A percentile compares a stretch with the other conserved stretches of the same genome.
phyloP scores from a whole-genome alignment of 2,329 filamentous ascomycete species.

The Aspergillus sp. region DNA sequence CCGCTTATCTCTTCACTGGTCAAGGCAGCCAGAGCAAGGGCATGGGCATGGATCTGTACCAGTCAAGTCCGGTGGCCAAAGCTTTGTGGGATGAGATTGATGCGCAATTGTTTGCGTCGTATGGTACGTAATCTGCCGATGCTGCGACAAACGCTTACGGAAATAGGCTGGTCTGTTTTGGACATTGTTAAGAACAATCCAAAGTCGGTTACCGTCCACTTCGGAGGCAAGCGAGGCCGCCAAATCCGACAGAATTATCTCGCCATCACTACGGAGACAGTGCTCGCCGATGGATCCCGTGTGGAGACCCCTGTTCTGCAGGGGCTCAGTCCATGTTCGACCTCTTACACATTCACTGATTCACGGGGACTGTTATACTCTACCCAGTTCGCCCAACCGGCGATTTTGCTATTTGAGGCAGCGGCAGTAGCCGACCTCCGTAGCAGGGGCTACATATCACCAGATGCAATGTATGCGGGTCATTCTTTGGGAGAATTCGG shows the following conservation, averaged over 20 bases:
- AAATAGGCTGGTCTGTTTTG: conserved; percentile 75
- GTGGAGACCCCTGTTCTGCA: conserved; percentile 96
- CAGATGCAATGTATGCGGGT: conserved; percentile 91
- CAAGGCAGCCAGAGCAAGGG: conserved; percentile 97
- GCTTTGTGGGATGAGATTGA: conserved; percentile 95
- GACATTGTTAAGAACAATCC: conserved; percentile 99
- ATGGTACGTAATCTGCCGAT: conserved; percentile 60
- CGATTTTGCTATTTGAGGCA: conserved; percentile 96
- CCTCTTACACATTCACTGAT: conserved; percentile 95
- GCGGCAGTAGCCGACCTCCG: conserved; percentile 98
- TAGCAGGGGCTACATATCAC: conserved; percentile 85
- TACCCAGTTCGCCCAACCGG: conserved; percentile 95
- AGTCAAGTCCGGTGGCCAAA: conserved; percentile 83
- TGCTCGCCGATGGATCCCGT: conserved; percentile 58
- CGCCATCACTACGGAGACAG: conserved; percentile 63
- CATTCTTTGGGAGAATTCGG: conserved; percentile 97
- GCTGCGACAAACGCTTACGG: not conserved
- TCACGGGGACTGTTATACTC: conserved; percentile 89
- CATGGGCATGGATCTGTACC: conserved; percentile 98
- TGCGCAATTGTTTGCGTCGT: conserved; percentile 89
- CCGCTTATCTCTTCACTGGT: conserved; percentile 93
- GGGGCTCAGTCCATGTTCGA: conserved; percentile 72
- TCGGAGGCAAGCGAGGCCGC: conserved; percentile 91
- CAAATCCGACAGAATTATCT: conserved; percentile 97
- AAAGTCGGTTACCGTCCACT: conserved; percentile 94